phyloP scores from a whole-genome alignment of 345 rosid genomes.

The Eucalyptus pauciflora region DNA sequence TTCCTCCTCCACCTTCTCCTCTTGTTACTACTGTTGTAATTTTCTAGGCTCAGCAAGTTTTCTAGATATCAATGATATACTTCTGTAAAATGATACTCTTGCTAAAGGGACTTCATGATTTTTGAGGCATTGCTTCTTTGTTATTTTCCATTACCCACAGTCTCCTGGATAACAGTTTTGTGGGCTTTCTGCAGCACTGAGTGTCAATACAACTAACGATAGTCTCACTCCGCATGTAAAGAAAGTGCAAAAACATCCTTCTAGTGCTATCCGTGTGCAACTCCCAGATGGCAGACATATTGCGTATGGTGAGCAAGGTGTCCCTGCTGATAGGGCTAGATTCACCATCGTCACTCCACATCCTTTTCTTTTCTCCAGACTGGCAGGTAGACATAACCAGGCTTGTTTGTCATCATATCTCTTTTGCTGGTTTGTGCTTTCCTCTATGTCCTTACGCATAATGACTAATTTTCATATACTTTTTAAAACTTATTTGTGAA shows the following conservation, averaged over 20 bases:
- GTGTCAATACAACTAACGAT: conserved; percentile 24
- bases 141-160: neutral
- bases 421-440: neutral
- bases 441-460: neutral
- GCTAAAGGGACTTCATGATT: neutral
- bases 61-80: neutral
- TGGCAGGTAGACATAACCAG: conserved; percentile 38
- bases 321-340: conserved; percentile 61
- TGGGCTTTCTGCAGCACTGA: conserved; percentile 40
- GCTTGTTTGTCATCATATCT: neutral
- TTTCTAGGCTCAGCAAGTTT: neutral
- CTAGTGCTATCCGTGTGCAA: conserved; percentile 39
- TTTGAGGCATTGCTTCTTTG: neutral
- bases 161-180: neutral
- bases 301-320: conserved; percentile 72
- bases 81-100: neutral
- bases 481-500: neutral
- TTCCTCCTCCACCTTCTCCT: neutral
- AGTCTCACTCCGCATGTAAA: conserved; percentile 22
- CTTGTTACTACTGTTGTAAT: neutral
- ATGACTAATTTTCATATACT: neutral
- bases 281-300: conserved; percentile 84
- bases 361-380: conserved; percentile 77
- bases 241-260: conserved; percentile 61
- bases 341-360: conserved; percentile 63